These are phyloP conservation scores for Hydnum rufescens DNA, from an alignment of 768 basidiomycete genomes.

Conservation along the genomic window DNA sequence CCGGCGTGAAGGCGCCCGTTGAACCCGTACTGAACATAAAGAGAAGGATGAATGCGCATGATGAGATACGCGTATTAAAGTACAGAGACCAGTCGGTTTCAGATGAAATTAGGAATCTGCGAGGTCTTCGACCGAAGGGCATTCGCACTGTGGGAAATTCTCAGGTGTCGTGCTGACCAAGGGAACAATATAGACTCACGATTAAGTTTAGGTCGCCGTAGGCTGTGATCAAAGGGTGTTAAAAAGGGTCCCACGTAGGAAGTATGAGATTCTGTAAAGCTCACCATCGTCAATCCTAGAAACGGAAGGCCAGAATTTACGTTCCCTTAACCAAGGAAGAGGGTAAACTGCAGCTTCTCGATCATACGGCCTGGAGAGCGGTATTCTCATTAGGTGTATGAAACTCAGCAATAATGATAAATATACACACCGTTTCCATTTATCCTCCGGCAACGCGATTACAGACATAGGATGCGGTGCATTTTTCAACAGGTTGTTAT, in stretches of 20 bases:
- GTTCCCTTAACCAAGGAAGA: slow-evolving; percentile 55
- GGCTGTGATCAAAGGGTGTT: slow-evolving; percentile 25
- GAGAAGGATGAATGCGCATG: neutral
- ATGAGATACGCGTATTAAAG: neutral
- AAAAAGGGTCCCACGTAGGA: neutral
- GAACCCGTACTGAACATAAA: no score
- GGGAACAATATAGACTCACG: slow-evolving; percentile 27
- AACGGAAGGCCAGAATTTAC: slow-evolving; percentile 95
- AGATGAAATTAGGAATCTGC: slow-evolving; percentile 11
- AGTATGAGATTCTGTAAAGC: slow-evolving; percentile 15
- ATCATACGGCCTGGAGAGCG: slow-evolving; percentile 33
- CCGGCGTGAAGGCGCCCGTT: no score
- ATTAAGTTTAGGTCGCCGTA: slow-evolving; percentile 86
- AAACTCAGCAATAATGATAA: neutral
- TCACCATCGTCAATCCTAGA: slow-evolving; percentile 84
- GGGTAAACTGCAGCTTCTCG: slow-evolving; percentile 64
- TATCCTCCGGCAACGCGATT: slow-evolving; percentile 44
- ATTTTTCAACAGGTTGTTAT: slow-evolving; percentile 83
- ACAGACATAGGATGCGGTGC: slow-evolving; percentile 79
- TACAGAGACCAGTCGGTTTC: neutral
- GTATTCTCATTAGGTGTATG: slow-evolving; percentile 41
- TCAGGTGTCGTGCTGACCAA: slow-evolving; percentile 5
- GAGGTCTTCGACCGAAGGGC: slow-evolving; percentile 66
- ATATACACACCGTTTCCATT: slow-evolving; percentile 58
- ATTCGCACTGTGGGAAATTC: slow-evolving; percentile 42